These are phyloP conservation scores for Skeletonema tropicum DNA, from an alignment of 108 stramenopile species.

Conservation along the genomic window DNA sequence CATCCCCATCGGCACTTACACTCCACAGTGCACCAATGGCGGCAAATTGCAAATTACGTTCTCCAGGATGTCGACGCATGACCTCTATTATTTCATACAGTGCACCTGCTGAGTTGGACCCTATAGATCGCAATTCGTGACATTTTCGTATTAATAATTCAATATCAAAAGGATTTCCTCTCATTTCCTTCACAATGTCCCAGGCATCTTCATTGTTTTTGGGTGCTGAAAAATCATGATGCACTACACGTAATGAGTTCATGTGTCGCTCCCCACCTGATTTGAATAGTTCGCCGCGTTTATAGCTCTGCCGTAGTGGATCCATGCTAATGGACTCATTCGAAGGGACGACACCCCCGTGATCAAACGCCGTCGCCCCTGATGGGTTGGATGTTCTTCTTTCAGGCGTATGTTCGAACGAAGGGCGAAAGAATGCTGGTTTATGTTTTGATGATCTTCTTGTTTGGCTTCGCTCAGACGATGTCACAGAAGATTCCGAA, in stretches of 20 bases:
- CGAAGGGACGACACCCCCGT: neutral
- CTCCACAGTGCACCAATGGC: conserved; percentile 25
- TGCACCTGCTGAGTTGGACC: conserved; percentile 8
- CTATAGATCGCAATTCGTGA: conserved; percentile 10
- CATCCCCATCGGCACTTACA: conserved; percentile 11
- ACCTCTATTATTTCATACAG: conserved; percentile 27
- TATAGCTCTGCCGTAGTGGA: neutral
- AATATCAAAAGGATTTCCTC: conserved; percentile 6
- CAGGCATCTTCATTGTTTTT: conserved; percentile 18
- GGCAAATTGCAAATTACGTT: conserved; percentile 5
- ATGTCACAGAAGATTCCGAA: neutral
- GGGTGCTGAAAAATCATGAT: neutral
- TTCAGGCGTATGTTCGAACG: too few species aligned
- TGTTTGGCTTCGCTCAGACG: too few species aligned
- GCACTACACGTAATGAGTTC: too few species aligned
- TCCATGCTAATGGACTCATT: neutral
- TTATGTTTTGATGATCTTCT: too few species aligned
- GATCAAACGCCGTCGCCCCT: neutral
- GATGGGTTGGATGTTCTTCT: neutral
- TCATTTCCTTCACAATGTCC: conserved; percentile 22
- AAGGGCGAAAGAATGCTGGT: too few species aligned
- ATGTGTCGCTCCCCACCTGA: neutral
- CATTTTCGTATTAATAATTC: conserved; percentile 13
- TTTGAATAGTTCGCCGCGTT: neutral
- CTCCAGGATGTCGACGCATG: conserved; percentile 8